These are phyloP conservation scores for Lodderomyces pseudojiufengensis DNA, from an alignment of 1,139 yeast genomes.

Conservation along the genomic window DNA sequence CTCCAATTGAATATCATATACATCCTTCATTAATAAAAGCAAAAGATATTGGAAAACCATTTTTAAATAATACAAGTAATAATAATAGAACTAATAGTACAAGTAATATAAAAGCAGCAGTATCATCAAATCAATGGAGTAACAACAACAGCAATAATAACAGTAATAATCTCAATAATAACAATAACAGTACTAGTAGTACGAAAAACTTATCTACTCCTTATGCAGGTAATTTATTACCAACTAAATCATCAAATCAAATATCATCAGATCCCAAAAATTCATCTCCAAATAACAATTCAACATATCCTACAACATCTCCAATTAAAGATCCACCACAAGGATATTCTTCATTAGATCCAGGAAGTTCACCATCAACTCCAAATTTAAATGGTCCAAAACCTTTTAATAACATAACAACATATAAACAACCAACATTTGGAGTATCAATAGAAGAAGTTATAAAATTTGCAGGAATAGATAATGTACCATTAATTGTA, in stretches of 20 bases:
- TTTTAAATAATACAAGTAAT: conserved; percentile 26
- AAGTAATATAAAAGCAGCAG: conserved; percentile 15
- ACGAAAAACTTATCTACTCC: conserved; percentile 3
- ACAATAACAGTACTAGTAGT: conserved; percentile 5
- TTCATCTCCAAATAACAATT: conserved; percentile 1
- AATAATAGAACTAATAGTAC: conserved; percentile 7
- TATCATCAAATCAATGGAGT: conserved; percentile 11
- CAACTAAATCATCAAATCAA: conserved; percentile 2
- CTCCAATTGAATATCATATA: conserved; percentile 71
- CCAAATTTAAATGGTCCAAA: conserved; percentile 42
- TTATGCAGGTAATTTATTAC: conserved; percentile 3
- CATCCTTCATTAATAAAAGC: conserved; percentile 63
- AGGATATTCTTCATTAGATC: conserved; percentile 35
- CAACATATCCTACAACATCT: conserved; percentile 1
- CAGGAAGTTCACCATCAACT: conserved; percentile 22
- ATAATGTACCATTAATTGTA: conserved; percentile 88
- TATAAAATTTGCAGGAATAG: conserved; percentile 75
- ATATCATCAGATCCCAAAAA: background rate
- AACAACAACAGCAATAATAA: background rate
- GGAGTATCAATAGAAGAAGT: conserved; percentile 77
- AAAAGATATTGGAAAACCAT: conserved; percentile 32
- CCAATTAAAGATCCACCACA: conserved; percentile 4
- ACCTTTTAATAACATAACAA: conserved; percentile 22
- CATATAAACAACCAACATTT: conserved; percentile 51
- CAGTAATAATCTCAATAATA: background rate